Evolutionary conservation across 345 rosid genomes (phyloP), one percentile per base, ranked within the genome.

Genomic region (Brassica juncea): DNA sequence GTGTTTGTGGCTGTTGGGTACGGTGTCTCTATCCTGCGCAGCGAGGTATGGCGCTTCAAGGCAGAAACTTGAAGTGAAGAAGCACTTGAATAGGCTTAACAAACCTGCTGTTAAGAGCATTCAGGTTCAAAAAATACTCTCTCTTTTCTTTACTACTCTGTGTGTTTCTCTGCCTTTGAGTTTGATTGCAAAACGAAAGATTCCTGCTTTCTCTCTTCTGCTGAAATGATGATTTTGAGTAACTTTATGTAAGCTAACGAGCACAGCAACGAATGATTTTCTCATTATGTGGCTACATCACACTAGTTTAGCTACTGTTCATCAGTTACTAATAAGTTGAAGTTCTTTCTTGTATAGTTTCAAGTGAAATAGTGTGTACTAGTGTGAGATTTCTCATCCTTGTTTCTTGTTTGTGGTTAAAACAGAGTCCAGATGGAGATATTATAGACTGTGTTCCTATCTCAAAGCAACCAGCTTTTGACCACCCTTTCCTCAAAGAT

Each of bases 401-500:
- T 16, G 28, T 78, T 70, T 23, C 7, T 23, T 58, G 0, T 25
- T 44, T 31, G 74, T 61, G 42, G 67, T 77, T 71, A 32, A 35
- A 66, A 68, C 88, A 90, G 90, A 90, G 94, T 47, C 87, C 89
- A 34, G 94, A 90, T 84, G 94, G 94, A 54, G 94, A 90, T 79
- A 76, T 78, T 19, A 92, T 94, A 21, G 99, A 94, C 76, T 94
- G 99, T 84, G 90, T 94, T 79, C 92, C 80, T 78, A 88, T 94
- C 63, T 72, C 97, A 79, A 84, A 89, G 75, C 99, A 94, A 83
- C 97, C 99, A 21, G 97, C 99, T 80, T 91, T 94, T 55, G 98
- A 94, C 83, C 98, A 94, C 72, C 97, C 97, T 70, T 92, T 68
- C 84, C 94, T 92, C 70, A 94, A 90, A 82, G 97, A 94, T 81